Base-by-base conservation (phyloP, 2,329 filamentous ascomycete species). In the Tolypocladium pustulatum region DNA sequence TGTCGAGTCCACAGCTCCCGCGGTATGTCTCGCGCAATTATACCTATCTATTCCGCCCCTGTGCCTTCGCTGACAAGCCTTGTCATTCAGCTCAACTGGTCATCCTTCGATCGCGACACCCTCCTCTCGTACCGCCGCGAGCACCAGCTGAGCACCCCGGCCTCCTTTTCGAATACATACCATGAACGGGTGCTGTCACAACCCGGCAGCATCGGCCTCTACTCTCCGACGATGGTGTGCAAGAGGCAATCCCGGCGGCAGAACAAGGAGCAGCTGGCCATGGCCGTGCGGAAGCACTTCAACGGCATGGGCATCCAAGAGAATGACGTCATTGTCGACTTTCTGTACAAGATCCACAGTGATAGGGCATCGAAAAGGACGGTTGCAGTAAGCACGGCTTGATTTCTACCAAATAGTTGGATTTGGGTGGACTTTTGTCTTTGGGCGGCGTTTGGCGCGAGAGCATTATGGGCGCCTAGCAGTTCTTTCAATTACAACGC, bases 321-420 rank as follows among this genome's bases (percentile, higher is more conserved):
- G 75, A 91, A 87, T 68, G 90, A 94, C 66, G 86, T 91, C 63
- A 88, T 94, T 59, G 88, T 92, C 59, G 88, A 89, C 63, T 84
- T 91, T 69, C 78, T 91, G 61, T 89, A 90, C 77, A 88, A 85
- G 68, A 80, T 89, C 36, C 71, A 71, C 30, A 70, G 69, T 61
- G 69, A 73, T 25, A 69, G 67, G 58, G 58, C 60, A 25, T 59
- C 66, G 69, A 65, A 54, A 60, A 65, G 8, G 62, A 68, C 51
- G 63, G 57, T 20, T 58, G 67, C n/a, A 68, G 67, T 58, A 67
- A 65, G 51, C 58, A 63, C 25, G 40, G 54, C 30, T 57, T 63
- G 9, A 57, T 61, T 52, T 52, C 58, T 25, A 43, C 57, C n/a
- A 37, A 56, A 58, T 59, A 55, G 40, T n/a, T 25, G 25, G 46